A percentile compares a stretch with the other conserved stretches of the same genome.
Conservation (phyloP, 2,329 filamentous ascomycete species). For the Apiospora malaysiana region DNA sequence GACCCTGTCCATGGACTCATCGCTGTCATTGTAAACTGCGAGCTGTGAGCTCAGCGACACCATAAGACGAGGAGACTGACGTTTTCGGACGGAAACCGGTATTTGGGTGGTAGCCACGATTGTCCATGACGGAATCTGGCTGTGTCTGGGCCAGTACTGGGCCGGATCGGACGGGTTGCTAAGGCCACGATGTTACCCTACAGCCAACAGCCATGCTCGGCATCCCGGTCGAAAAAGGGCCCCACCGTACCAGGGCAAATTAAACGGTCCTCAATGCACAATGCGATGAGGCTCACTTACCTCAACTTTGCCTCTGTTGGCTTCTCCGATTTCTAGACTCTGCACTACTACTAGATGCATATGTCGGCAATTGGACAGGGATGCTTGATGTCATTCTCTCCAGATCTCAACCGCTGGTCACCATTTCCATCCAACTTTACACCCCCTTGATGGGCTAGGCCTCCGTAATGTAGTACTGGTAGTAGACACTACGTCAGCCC, state of each 20-base stretch:
- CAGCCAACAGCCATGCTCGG: background rate
- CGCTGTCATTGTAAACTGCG: background rate
- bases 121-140: constrained; percentile 15
- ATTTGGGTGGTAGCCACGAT: constrained; percentile 12
- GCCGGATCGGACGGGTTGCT: background rate
- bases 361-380: background rate
- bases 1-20: background rate
- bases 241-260: constrained; percentile 6
- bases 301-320: background rate
- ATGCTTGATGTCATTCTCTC: constrained; percentile 14
- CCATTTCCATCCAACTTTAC: background rate
- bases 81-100: background rate
- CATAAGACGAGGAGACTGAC: background rate
- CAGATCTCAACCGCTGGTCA: constrained; percentile 4
- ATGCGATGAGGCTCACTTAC: background rate
- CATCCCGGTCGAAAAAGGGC: background rate
- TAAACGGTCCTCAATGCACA: constrained; percentile 15
- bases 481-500: constrained; percentile 6
- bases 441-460: background rate
- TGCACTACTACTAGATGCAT: background rate
- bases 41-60: background rate
- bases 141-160: constrained; percentile 7
- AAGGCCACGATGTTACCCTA: constrained; percentile 10
- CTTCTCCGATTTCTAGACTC: background rate
- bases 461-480: background rate